Evolutionary conservation across 2,329 filamentous ascomycete species (phyloP).

Genomic region (Trichophyton benhamiae): DNA sequence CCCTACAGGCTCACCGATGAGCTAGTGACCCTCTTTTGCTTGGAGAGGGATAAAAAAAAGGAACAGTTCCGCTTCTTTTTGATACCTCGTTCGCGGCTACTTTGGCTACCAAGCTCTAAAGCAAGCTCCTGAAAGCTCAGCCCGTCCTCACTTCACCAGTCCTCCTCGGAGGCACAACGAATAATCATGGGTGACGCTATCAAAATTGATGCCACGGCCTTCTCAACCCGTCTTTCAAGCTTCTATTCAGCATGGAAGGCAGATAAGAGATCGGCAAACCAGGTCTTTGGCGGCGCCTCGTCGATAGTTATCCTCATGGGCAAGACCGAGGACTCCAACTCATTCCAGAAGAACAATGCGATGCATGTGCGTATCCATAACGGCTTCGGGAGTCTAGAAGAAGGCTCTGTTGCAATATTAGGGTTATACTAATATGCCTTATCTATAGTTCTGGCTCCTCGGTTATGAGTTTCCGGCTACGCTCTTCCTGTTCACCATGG

Average conservation of each 20-base stretch:
- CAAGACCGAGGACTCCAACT: constrained; percentile 78
- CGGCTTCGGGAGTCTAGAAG: neutral
- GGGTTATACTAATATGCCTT: constrained; percentile 13
- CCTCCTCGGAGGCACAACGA: neutral
- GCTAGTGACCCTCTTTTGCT: neutral
- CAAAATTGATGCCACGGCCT: constrained; percentile 84
- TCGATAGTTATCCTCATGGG: constrained; percentile 88
- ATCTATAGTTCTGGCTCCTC: constrained; percentile 78
- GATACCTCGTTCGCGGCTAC: neutral
- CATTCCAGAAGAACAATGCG: constrained; percentile 91
- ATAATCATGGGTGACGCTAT: constrained; percentile 60
- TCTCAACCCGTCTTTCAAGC: constrained; percentile 82
- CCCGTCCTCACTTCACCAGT: neutral
- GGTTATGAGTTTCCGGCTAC: constrained; percentile 98
- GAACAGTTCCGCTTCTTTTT: neutral
- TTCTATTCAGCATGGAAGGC: constrained; percentile 90
- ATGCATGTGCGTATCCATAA: constrained; percentile 59
- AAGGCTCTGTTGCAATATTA: neutral
- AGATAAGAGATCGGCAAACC: constrained; percentile 79
- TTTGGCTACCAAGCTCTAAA: neutral
- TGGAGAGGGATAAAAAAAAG: neutral
- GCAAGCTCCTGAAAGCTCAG: neutral
- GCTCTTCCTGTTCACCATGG: constrained; percentile 79
- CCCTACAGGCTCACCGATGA: neutral
- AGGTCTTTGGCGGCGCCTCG: constrained; percentile 70